Evolutionary conservation across 1,139 yeast genomes (phyloP), one percentile per base, ranked within the genome.

Genomic region (Taphrina deformans): DNA sequence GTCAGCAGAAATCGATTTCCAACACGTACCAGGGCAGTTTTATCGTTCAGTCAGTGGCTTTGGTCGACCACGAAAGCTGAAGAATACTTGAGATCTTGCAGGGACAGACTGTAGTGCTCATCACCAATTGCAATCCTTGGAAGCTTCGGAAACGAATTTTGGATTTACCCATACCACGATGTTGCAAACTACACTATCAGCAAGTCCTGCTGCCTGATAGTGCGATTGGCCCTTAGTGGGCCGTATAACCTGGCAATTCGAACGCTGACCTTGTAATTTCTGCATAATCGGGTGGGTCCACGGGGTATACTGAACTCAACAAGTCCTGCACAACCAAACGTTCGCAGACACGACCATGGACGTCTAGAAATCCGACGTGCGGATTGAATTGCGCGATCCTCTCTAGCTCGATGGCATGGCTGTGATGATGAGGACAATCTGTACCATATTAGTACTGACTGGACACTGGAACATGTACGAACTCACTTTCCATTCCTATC

Each of bases 351-450:
- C 55, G 55, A 7, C 55, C 55, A 18, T 51, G 44, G 45, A 51
- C 55, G 16, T 51, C 55, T n/a, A 51, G 31, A 26, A 31, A 51
- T n/a, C 55, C 55, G 27, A 51, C 55, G 26, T 51, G 55, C 5
- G 55, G 55, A 21, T 51, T 51, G 44, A 51, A 51, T 33, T 51
- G 40, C 16, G 35, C 18, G 23, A 51, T 33, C 5, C 55, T 7
- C 18, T 51, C 55, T 4, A 51, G 55, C 27, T 51, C 55, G 18
- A 51, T 51, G 26, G 55, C 55, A 51, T 51, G 55, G 10, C 35
- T 24, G 44, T 51, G 55, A 12, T 51, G 55, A 29, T 48, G 53
- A 26, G 53, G 53, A 48, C 53, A 48, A 27, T 48, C 53, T 48
- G 16, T 27, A 26, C 6, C 21, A 6, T 9, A 12, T 45, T 18